These are phyloP conservation scores for Schwanniomyces yamadae DNA, from an alignment of 805 yeast genomes.

Conservation along the genomic window DNA sequence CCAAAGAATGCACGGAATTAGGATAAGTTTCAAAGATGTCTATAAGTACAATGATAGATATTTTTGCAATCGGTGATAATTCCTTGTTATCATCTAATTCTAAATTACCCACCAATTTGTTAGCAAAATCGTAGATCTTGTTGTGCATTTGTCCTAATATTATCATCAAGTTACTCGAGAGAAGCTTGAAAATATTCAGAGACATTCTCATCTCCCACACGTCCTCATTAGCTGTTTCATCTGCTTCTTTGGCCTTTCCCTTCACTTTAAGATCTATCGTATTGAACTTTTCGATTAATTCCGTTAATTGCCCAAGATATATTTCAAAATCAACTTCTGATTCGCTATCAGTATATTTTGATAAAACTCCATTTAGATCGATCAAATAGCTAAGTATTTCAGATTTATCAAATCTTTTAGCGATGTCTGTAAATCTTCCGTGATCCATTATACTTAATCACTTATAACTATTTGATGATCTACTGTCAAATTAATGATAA, in stretches of 20 bases:
- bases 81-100: slow-evolving; percentile 15
- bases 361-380: slow-evolving; percentile 18
- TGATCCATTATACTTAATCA: slow-evolving; percentile 1
- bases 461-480: too few relatives aligned
- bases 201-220: slow-evolving; percentile 4
- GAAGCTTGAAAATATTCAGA: slow-evolving; percentile 23
- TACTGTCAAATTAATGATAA: too few relatives aligned
- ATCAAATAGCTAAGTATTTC: slow-evolving; percentile 20
- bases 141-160: slow-evolving; percentile 31
- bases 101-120: slow-evolving; percentile 30
- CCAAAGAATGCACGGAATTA: slow-evolving; percentile 33
- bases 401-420: slow-evolving; percentile 15
- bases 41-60: slow-evolving; percentile 32
- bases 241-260: slow-evolving; percentile 1
- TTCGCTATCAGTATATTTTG: slow-evolving; percentile 3
- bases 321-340: slow-evolving; percentile 14
- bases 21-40: slow-evolving; percentile 40
- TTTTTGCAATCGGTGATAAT: slow-evolving; percentile 16
- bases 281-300: slow-evolving; percentile 24
- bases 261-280: slow-evolving; percentile 1
- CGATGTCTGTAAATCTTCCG: slow-evolving; percentile 7
- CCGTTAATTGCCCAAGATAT: slow-evolving; percentile 23
- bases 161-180: slow-evolving; percentile 27
- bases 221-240: background rate
- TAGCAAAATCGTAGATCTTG: slow-evolving; percentile 38